Base-by-base conservation (phyloP, 1,284 basidiomycete species). In the Puccinia polysora region DNA sequence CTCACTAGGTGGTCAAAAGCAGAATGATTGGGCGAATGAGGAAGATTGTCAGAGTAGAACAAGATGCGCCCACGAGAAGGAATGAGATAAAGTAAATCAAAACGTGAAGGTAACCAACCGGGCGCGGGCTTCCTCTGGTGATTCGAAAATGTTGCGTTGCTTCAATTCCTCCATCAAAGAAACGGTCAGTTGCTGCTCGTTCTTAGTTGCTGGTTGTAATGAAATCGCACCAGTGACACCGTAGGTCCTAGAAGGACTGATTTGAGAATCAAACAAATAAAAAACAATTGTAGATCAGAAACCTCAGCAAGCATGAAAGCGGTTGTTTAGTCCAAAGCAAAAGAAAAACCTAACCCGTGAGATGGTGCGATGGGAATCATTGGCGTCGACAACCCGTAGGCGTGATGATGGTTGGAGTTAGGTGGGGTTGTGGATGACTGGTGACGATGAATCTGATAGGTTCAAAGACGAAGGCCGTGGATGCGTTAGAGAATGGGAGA, bases 101-200 rank as follows among this genome's bases (percentile, higher is more conserved):
- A 69, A 65, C 73, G 75, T 77, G 78, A 55, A 65, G 81, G n/a
- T n/a, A n/a, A n/a, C 88, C 82, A 79, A 94, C 94, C 95, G 88
- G 74, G 86, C 88, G 80, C 88, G 87, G 38, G 90, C 85, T 80
- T 97, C 94, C 72, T 92, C 89, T 75, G 92, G 88, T 55, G 84
- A 88, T 81, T 97, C 95, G 80, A 97, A 96, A 14, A 88, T 89
- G 73, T 89, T 88, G 78, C 96, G 88, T 67, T 85, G 83, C 76
- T 87, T 85, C 15, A 99, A 85, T 81, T 98, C 95, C 68, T 90
- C 87, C 88, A 91, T 89, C 75, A 94, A 84, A 43, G 88, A 88
- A 40, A 85, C 81, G 0, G 93, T 96, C n/a, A 96, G 76, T 65
- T 78, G 79, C 64, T 77, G 74, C 63, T 80, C 79, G 50, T 75